Base-by-base conservation (phyloP, 371 early-diverging fungal species). In the Phascolomyces articulosus region DNA sequence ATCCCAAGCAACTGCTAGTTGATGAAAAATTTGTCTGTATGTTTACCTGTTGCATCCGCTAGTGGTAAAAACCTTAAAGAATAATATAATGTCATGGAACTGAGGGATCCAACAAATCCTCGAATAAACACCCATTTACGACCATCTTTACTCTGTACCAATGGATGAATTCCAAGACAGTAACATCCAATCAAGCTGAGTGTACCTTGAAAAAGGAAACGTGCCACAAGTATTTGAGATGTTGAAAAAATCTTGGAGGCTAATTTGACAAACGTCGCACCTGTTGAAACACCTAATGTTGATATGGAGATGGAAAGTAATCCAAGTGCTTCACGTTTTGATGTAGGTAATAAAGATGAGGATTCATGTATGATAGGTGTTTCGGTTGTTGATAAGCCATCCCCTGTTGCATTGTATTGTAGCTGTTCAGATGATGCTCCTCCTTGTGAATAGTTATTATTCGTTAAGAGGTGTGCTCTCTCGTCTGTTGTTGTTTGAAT, bases 31-130 rank as follows among this genome's bases (percentile, higher is more conserved):
- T 9, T 34, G 0, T 9, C 34, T 34, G 34, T 34, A 9, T n/a
- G 40, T 13, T 47, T 71, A 79, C 79, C 91, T 16, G 90, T 92
- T 20, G 92, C 91, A 68, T 94, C 94, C 7, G 87, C 87, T 58
- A 94, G 65, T 1, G 91, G 84, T 74, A 92, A 72, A 21, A 81
- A 73, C 4, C 88, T 86, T 7, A 93, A 53, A n/a, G 87, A 81
- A 58, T 82, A 90, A 67, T 90, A 94, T 65, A 87, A 91, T 7
- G 87, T 73, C 0, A 81, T 87, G 40, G 91, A 69, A 1, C 90
- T 91, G 24, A 87, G 63, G 13, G 91, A 73, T 90, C 93, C 91
- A 1, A 86, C 80, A 1, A 85, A 51, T 0, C 91, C 92, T 21
- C 94, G 80, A 54, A 86, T 58, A 38, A 87, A 58, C 29, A 93